Evolutionary conservation across 78 protist species (phyloP).

Genomic region (Dictyostelium firmibasis): DNA sequence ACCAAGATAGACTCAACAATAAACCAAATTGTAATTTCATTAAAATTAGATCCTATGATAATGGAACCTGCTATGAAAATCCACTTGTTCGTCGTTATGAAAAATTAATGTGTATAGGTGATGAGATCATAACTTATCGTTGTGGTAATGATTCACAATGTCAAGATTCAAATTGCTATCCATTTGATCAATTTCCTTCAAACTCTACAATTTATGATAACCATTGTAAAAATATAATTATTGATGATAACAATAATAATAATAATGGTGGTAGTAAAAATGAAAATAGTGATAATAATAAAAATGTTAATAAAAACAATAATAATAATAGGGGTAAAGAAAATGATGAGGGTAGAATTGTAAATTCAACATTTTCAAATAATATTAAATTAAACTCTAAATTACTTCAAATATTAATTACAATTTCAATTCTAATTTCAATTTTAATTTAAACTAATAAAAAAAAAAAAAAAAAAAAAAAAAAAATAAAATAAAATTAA

Average conservation of each 20-base stretch:
- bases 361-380: not conserved
- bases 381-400: not conserved
- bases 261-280: not conserved
- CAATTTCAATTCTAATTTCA: not conserved
- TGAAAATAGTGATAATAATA: not conserved
- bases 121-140: not conserved
- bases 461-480: not conserved
- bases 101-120: not conserved
- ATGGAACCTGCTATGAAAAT: not conserved
- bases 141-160: not conserved
- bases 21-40: not conserved
- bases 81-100: not conserved
- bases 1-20: not conserved
- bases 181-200: not conserved
- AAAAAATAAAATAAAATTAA: not conserved
- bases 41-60: not conserved
- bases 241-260: not conserved
- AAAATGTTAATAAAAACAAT: not conserved
- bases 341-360: not conserved
- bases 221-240: not conserved
- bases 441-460: not conserved
- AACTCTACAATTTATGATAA: not conserved
- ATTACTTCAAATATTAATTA: not conserved
- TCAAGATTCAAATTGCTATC: not conserved
- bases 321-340: not conserved